Conservation (phyloP, 352 stramenopile genomes). For the Pythium aquatile region DNA sequence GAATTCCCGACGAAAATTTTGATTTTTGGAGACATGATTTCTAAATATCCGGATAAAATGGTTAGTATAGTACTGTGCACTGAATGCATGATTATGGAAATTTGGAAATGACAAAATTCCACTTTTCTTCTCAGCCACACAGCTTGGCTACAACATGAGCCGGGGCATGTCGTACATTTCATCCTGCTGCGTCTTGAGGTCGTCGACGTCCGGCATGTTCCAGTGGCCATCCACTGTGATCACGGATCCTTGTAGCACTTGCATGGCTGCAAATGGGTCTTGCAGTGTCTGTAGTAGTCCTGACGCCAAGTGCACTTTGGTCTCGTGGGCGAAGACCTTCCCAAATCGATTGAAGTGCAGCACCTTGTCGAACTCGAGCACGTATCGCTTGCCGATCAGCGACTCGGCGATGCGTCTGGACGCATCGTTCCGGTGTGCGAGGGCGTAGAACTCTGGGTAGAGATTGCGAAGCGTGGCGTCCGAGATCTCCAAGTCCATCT, state of each 20-base stretch:
- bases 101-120: too few relatives aligned
- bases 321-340: constrained; percentile 32
- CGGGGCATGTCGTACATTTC: constrained; percentile 24
- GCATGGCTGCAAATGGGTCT: constrained; percentile 52
- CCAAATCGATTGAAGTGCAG: constrained; percentile 36
- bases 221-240: constrained; percentile 32
- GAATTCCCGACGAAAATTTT: too few relatives aligned
- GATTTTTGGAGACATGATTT: too few relatives aligned
- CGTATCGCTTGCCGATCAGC: constrained; percentile 33
- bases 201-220: constrained; percentile 11
- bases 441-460: constrained; percentile 43
- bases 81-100: not conserved
- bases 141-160: constrained; percentile 7
- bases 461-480: constrained; percentile 43
- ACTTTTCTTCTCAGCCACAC: not conserved
- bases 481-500: constrained; percentile 42
- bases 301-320: constrained; percentile 45
- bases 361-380: constrained; percentile 33
- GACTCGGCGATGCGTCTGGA: constrained; percentile 22
- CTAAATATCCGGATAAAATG: not conserved
- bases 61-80: too few relatives aligned
- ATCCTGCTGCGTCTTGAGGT: constrained; percentile 14
- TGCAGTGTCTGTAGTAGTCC: constrained; percentile 41
- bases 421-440: constrained; percentile 25
- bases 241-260: constrained; percentile 46